Percentiles rank a stretch among this genome's conserved stretches.
Conservation (phyloP, 305 asterid genomes). For the Solanum aculeatissimum region DNA sequence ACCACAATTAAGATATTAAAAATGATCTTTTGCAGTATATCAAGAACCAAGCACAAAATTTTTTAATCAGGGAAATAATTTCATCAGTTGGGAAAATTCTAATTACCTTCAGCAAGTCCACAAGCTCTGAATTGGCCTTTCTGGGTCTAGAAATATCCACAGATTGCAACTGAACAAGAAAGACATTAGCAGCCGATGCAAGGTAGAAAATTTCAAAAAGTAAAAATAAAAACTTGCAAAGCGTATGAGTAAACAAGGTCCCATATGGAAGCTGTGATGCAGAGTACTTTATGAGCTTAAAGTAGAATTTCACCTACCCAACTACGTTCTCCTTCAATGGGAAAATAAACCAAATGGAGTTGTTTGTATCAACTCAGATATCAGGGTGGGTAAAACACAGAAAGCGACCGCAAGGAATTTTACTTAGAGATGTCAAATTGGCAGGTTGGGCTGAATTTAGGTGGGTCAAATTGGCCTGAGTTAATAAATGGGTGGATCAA, state of each 20-base stretch:
- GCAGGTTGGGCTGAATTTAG: neutral
- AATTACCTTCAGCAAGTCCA: constrained; percentile 74
- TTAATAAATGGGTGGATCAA: neutral
- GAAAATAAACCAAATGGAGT: neutral
- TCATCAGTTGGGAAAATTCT: neutral
- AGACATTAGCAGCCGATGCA: constrained; percentile 3
- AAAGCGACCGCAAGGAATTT: neutral
- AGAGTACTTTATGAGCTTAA: neutral
- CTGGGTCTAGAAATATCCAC: constrained; percentile 46
- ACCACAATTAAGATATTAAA: constrained; percentile 9
- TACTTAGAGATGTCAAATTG: neutral
- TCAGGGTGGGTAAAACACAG: neutral
- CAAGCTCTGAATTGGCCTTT: constrained; percentile 50
- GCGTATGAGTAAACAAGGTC: neutral
- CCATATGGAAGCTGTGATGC: neutral
- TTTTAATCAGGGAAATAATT: neutral
- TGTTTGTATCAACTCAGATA: neutral
- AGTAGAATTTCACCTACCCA: neutral
- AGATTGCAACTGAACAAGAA: constrained; percentile 49
- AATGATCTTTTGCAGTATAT: neutral
- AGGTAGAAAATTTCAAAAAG: neutral
- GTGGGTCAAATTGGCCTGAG: neutral
- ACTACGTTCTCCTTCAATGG: neutral
- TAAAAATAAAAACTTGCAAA: neutral
- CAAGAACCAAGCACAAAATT: constrained; percentile 2